phyloP scores from a whole-genome alignment of 2,329 filamentous ascomycete genomes.

The Neocucurbitaria cava region DNA sequence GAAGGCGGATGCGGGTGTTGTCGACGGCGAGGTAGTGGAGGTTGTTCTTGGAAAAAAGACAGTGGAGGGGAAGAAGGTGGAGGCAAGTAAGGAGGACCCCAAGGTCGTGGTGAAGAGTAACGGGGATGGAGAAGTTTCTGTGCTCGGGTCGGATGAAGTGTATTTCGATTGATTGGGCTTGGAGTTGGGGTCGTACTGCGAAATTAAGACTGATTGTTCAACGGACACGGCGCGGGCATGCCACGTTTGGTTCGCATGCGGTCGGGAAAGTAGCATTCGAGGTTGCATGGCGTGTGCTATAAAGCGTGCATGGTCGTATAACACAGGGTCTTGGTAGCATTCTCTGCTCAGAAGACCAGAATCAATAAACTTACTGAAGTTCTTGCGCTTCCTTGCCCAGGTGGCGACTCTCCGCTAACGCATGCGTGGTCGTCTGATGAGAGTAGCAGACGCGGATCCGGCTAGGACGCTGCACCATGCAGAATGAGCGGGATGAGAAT shows the following conservation, averaged over 20 bases:
- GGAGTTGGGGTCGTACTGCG: not conserved
- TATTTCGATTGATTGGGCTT: conserved; percentile 50
- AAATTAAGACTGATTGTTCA: not conserved
- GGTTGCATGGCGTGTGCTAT: not conserved
- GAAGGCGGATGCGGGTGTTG: conserved; percentile 50
- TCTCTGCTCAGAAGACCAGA: not conserved
- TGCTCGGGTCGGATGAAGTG: conserved; percentile 54
- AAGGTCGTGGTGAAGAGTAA: conserved; percentile 51
- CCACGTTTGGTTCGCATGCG: conserved; percentile 1
- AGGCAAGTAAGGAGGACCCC: conserved; percentile 53
- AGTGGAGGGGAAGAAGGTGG: conserved; percentile 52
- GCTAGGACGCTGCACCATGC: not conserved
- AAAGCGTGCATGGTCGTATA: not conserved
- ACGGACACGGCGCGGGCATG: conserved; percentile 1
- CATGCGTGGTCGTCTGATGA: conserved; percentile 10
- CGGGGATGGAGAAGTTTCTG: conserved; percentile 50
- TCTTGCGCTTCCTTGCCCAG: not conserved
- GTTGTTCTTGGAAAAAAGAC: conserved; percentile 50
- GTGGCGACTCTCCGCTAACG: conserved; percentile 14
- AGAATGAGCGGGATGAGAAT: not conserved
- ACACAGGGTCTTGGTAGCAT: not conserved
- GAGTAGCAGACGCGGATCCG: conserved; percentile 15
- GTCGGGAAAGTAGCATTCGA: not conserved
- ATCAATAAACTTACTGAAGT: conserved; percentile 6
- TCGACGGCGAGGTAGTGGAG: conserved; percentile 53